Base-by-base conservation (phyloP, 2,329 filamentous ascomycete genomes). In the Elsinoe ampelina region DNA sequence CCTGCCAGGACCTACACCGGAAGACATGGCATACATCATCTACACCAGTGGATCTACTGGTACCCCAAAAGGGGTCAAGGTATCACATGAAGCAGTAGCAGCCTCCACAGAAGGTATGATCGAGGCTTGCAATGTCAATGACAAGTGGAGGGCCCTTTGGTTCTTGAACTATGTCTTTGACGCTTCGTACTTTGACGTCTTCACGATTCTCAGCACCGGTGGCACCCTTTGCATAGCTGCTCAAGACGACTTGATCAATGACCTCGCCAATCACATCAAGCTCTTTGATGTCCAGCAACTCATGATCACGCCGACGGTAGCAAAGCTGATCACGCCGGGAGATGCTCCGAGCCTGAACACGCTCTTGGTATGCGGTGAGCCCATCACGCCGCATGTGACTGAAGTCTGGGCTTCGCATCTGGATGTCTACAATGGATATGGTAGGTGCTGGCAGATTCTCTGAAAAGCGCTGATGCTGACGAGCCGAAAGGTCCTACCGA, bases 141-240 rank as follows among this genome's bases (percentile, higher is more conserved):
- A 11, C 6, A n/a, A 17, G 20, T 58, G 35, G 36, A 38, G 22
- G 30, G 50, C 12, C 2, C 50, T 54, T 8, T 22, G 15, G 20
- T 58, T 54, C 32, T 11, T 32, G 32, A 38, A 26, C 8, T 41
- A 39, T 10, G 15, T 32, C 6, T 34, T 52, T 15, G 26, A 64
- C 62, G 11, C 59, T 59, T 36, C 62, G 59, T 39, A 47, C 61
- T 17, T 61, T 60, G 12, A 57, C 56, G 35, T 59, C 6, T 54
- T 54, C 20, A 54, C 50, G 13, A 41, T 22, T 11, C 34, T 54
- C 4, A 22, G 5, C 15, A 19, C 20, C 19, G 34, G 50, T 10
- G 50, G 50, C 12, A 39, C 34, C 3, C n/a, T 54, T 15, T 54
- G 34, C 12, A 26, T 54, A 2, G n/a, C 50, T 8, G 2, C 13